These are phyloP conservation scores for Malassezia yamatoensis DNA, from an alignment of 1,284 basidiomycete species.

Conservation along the genomic window DNA sequence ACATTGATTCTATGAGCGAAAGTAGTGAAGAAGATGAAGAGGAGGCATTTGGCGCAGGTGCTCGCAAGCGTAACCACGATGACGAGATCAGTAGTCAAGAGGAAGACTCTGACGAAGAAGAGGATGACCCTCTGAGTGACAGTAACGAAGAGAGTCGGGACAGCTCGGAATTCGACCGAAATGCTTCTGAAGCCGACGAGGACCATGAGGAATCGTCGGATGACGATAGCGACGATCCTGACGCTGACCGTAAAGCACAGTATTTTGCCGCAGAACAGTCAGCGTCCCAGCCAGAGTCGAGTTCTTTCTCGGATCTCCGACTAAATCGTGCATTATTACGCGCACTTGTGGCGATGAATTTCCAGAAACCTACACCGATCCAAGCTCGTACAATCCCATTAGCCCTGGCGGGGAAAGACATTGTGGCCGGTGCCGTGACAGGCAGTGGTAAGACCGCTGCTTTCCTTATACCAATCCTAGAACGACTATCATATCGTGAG, in stretches of 20 bases:
- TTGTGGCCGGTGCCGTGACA: conserved; percentile 73
- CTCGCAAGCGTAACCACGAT: conserved; percentile 2
- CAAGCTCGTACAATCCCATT: conserved; percentile 52
- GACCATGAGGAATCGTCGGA: conserved; percentile 19
- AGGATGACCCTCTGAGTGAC: conserved; percentile 47
- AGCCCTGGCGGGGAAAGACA: conserved; percentile 49
- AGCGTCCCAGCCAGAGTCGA: conserved; percentile 3
- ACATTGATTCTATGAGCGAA: conserved; percentile 23
- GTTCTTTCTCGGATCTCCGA: conserved; percentile 69
- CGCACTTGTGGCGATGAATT: conserved; percentile 69
- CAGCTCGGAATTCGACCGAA: conserved; percentile 19
- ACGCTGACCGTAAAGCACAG: conserved; percentile 28
- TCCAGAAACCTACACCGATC: conserved; percentile 77
- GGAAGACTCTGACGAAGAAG: conserved; percentile 29
- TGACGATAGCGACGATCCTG: conserved; percentile 9
- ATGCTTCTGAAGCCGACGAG: conserved; percentile 18
- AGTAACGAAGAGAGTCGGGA: conserved; percentile 13
- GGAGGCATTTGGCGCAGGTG: conserved; percentile 48
- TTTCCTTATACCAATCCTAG: conserved; percentile 79
- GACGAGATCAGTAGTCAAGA: conserved; percentile 33
- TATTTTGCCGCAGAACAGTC: conserved; percentile 37
- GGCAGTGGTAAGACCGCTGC: conserved; percentile 86
- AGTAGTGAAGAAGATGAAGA: conserved; percentile 53
- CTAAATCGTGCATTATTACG: conserved; percentile 80
- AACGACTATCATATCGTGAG: conserved; percentile 49